Percentiles rank a stretch among this genome's conserved stretches.
Evolutionary conservation across 208 protist genomes (phyloP).

Genomic region (Leptomonas seymouri): DNA sequence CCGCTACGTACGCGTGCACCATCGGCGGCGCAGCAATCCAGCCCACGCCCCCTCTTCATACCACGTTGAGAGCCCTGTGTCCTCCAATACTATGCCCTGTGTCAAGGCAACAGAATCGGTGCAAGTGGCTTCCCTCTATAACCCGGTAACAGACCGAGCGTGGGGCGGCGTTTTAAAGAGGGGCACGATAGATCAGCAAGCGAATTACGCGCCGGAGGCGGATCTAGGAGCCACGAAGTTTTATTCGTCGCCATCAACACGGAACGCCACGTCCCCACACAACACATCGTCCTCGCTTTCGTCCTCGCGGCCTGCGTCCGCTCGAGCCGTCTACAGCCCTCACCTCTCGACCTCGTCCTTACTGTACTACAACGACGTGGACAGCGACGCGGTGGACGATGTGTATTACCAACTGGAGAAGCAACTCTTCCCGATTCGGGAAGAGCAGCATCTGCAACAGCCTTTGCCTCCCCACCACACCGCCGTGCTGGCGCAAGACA

Average conservation of each 20-base stretch:
- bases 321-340: conserved; percentile 16
- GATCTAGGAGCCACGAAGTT: no score
- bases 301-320: no score
- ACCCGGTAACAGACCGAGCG: no score
- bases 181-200: no score
- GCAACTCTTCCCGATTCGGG: conserved; percentile 16
- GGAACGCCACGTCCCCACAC: not conserved
- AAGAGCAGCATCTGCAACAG: conserved; percentile 13
- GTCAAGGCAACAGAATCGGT: no score
- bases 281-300: not conserved
- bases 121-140: no score
- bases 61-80: not conserved
- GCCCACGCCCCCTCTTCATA: not conserved
- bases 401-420: conserved; percentile 38
- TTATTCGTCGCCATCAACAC: no score
- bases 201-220: no score
- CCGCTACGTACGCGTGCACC: conserved; percentile 38
- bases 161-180: no score
- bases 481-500: not conserved
- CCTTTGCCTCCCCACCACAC: not conserved
- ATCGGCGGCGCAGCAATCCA: conserved; percentile 8
- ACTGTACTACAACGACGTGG: conserved; percentile 52
- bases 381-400: conserved; percentile 36
- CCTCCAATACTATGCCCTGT: not conserved
- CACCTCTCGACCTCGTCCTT: conserved; percentile 47